Evolutionary conservation across 1,284 basidiomycete species (phyloP), one percentile per base, ranked within the genome.

Genomic region (Trichosporon coremiiforme): DNA sequence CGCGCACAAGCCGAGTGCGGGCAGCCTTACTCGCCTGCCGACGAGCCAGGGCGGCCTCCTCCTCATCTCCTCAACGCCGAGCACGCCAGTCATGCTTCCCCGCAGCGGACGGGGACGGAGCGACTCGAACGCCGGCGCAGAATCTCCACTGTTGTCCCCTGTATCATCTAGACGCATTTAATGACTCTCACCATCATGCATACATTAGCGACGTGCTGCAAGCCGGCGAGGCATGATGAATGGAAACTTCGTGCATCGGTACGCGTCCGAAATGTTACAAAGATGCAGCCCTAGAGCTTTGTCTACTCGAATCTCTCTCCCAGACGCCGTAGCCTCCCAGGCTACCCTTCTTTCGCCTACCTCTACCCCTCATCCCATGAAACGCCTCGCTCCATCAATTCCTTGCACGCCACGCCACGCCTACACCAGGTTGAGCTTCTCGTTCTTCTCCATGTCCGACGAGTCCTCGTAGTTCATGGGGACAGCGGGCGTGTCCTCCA

Each of bases 21-120:
- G 33, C 53, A 35, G 65, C 38, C 66, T 75, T 13, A 73, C 74
- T 62, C 70, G 74, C 9, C 67, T 74, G 7, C 76, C 77, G 2
- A 75, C 73, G 13, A 76, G 73, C 64, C 80, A 81, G 64, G 80
- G 77, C 10, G 78, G 80, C 2, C 74, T 82, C 13, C 70, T 81
- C 50, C 70, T 82, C 22, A 68, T 81, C 66, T 80, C 79, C n/a
- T 78, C 79, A 4, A 77, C 80, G 1, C 80, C 80, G 3, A 38
- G 36, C 6, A 45, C 63, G 63, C 63, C 63, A n/a, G 63, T 38
- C 6, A 15, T 45, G 22, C 57, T 41, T 6, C 36, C 36, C 22
- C 63, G 36, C 22, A 17, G 7, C 17, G 60, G 31, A 9, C 36
- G 63, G 4, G 20, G 35, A 36, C 35, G 25, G 15, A 41, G 33